Conservation (phyloP, 2,329 filamentous ascomycete genomes). For the Arthrinium phaeospermum region DNA sequence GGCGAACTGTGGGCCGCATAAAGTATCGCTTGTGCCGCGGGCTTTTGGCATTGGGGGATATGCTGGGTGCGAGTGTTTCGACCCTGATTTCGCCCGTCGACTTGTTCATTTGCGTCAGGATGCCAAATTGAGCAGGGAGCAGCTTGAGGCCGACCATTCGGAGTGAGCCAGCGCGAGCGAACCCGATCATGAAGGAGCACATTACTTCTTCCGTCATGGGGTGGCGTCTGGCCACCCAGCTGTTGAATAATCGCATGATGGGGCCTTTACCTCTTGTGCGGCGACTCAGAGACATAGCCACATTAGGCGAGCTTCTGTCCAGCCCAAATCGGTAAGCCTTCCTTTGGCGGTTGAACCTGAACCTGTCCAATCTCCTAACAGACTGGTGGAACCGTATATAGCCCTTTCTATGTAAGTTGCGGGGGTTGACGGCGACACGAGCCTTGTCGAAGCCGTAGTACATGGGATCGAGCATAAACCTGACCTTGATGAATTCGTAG, state of each 20-base stretch:
- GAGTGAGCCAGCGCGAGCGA: slow-evolving; percentile 45
- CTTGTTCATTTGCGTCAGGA: slow-evolving; percentile 27
- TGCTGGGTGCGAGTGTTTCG: background rate
- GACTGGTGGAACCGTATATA: slow-evolving; percentile 16
- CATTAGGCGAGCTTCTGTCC: slow-evolving; percentile 33
- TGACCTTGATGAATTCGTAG: slow-evolving; percentile 53
- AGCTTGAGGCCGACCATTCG: slow-evolving; percentile 39
- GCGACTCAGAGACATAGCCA: slow-evolving; percentile 19
- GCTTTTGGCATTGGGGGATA: slow-evolving; percentile 15
- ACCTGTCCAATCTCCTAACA: slow-evolving; percentile 30
- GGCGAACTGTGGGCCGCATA: slow-evolving; percentile 57
- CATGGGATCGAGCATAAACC: slow-evolving; percentile 51
- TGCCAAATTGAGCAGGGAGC: slow-evolving; percentile 36
- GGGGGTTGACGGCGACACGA: slow-evolving; percentile 46
- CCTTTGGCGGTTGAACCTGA: slow-evolving; percentile 27
- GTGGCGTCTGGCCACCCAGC: slow-evolving; percentile 30
- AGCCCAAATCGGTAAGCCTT: slow-evolving; percentile 37
- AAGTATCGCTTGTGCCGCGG: background rate
- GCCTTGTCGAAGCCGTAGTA: slow-evolving; percentile 54
- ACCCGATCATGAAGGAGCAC: slow-evolving; percentile 49
- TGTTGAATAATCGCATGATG: background rate
- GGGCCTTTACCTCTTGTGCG: background rate
- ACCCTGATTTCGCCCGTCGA: background rate
- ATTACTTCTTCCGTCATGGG: slow-evolving; percentile 46
- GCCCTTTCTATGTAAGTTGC: slow-evolving; percentile 42